Evolutionary conservation across 225 moss, liverwort and hornwort species (phyloP).

Genomic region (Asterella californica): DNA sequence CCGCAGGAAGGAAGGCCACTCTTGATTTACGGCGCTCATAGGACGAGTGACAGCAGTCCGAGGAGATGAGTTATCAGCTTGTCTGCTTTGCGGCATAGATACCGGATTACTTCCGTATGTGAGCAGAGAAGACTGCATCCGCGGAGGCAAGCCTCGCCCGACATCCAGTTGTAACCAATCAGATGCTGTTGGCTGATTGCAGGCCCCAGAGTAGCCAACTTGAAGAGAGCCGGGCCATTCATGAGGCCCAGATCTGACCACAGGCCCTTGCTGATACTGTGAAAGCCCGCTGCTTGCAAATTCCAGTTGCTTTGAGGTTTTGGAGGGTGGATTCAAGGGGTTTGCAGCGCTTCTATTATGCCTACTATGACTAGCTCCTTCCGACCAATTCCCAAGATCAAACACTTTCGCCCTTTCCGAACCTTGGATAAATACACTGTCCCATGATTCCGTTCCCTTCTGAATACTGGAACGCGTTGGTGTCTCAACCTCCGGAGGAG

Average conservation of each 20-base stretch:
- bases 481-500: background rate
- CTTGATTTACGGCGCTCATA: conserved; percentile 50
- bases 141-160: conserved; percentile 65
- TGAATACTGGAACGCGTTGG: background rate
- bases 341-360: conserved; percentile 14
- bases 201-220: conserved; percentile 62
- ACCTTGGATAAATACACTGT: background rate
- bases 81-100: conserved; percentile 27
- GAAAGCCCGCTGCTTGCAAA: conserved; percentile 49
- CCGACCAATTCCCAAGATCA: conserved; percentile 9
- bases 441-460: background rate
- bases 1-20: conserved; percentile 64
- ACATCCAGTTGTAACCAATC: conserved; percentile 86
- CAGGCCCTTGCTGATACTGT: conserved; percentile 58
- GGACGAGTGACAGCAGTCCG: conserved; percentile 33
- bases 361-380: conserved; percentile 24
- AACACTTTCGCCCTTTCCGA: background rate
- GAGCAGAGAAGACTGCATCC: conserved; percentile 47
- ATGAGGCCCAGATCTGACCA: conserved; percentile 50
- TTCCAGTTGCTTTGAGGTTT: conserved; percentile 53
- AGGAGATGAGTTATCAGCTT: conserved; percentile 37
- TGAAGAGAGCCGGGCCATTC: conserved; percentile 87
- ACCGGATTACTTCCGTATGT: conserved; percentile 35
- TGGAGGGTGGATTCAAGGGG: conserved; percentile 20
- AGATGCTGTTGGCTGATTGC: conserved; percentile 70